Evolutionary conservation across 306 rosid genomes (phyloP), one percentile per base, ranked within the genome.

Genomic region (Ceratonia siliqua): DNA sequence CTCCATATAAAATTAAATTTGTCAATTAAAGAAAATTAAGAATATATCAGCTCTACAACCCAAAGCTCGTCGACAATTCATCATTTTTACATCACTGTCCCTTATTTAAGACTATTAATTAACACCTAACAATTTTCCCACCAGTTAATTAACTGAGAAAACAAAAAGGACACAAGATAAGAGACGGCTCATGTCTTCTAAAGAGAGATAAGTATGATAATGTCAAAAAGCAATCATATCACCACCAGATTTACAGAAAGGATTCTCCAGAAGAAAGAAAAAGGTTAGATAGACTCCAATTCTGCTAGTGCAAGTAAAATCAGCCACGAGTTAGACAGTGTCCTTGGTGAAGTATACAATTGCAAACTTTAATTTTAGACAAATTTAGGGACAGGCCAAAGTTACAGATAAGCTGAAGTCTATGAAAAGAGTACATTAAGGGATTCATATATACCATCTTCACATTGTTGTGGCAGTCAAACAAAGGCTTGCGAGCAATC

Each of bases 381-480:
- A 70, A 70, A 22, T 1, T 50, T 10, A 14, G 11, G 4, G 52
- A 36, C 32, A 18, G 14, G 2, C 45, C 28, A 8, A 21, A 43
- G 32, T 46, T n/a, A 42, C 36, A 72, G 2, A 57, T 28, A 57
- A 58, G 68, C 53, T 42, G 33, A 66, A 78, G n/a, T n/a, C 39
- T 48, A 65, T 36, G 42, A 49, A 55, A 58, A 77, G 52, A 74
- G 64, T 36, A 57, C 62, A 68, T 41, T n/a, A 72, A 17, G 49
- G 68, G 49, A 70, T 74, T 35, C 74, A 45, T 50, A 38, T 11
- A 28, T 87, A 95, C 99, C 99, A 95, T 95, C 88, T 92, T 92
- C 77, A 92, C 91, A 72, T 95, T 95, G 87, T 92, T 92, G 85
- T 78, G 91, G 90, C 98, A 90, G 75, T 90, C 93, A 78, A 95